Evolutionary conservation across 1,284 basidiomycete genomes (phyloP).

Genomic region (Cryptococcus wingfieldii): DNA sequence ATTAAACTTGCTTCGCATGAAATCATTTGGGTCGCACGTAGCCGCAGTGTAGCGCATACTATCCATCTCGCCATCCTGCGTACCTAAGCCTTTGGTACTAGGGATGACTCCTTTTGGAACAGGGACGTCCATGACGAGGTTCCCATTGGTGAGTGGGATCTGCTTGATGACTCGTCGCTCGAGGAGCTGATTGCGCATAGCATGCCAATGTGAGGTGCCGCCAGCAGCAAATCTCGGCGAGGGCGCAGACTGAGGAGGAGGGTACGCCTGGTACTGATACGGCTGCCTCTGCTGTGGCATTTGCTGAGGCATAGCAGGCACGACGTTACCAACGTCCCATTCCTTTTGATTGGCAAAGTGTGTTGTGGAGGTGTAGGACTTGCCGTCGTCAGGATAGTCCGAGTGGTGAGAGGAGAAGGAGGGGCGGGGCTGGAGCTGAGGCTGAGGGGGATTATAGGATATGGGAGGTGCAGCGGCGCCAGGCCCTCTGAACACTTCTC

Average conservation of each 20-base stretch:
- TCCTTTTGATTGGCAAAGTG: slow-evolving; percentile 29
- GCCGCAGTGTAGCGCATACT: slow-evolving; percentile 63
- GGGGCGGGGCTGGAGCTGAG: slow-evolving; percentile 17
- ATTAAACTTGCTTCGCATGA: slow-evolving; percentile 60
- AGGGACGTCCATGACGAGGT: slow-evolving; percentile 73
- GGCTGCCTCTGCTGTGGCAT: slow-evolving; percentile 6
- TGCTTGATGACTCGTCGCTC: slow-evolving; percentile 61
- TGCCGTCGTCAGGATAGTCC: slow-evolving; percentile 36
- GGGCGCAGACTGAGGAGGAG: slow-evolving; percentile 10
- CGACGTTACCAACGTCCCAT: slow-evolving; percentile 34
- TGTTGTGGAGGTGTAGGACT: slow-evolving; percentile 36
- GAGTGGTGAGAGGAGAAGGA: slow-evolving; percentile 23
- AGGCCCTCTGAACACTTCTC: slow-evolving; percentile 6
- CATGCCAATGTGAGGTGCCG: slow-evolving; percentile 41
- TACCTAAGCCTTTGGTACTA: slow-evolving; percentile 43
- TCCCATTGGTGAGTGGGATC: slow-evolving; percentile 74
- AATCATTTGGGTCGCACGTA: slow-evolving; percentile 56
- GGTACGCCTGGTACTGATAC: slow-evolving; percentile 10
- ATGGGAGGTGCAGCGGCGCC: background rate
- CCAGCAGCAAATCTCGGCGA: slow-evolving; percentile 20
- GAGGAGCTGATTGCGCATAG: slow-evolving; percentile 35
- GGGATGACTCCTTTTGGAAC: slow-evolving; percentile 75
- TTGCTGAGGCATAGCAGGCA: slow-evolving; percentile 15
- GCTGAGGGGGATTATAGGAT: slow-evolving; percentile 5
- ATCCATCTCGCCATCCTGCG: slow-evolving; percentile 70